Evolutionary conservation across 164 flowering plant species (phyloP), one percentile per base, ranked within the genome.

Genomic region (Litsea cubeba): DNA sequence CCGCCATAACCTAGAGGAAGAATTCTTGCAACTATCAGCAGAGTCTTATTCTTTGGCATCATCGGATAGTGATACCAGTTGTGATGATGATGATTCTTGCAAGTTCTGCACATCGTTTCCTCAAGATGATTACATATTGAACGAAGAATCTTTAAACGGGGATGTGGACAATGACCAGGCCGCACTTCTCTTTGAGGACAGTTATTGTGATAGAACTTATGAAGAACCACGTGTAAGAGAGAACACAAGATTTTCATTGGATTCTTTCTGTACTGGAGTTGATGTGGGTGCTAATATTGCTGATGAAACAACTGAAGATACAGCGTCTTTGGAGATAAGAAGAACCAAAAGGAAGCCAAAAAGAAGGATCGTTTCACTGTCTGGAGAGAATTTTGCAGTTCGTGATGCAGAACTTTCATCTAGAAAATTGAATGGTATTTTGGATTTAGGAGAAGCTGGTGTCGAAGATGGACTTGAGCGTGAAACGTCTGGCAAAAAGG

Each of bases 1-100:
- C n/a, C 96, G 97, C 58, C 90, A 91, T 22, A 85, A 86, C 76
- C 79, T 93, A 64, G 97, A 88, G 77, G 96, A 93, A 80, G 98
- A 95, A 79, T 81, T 88, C 79, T 70, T 92, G 85, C 96, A 92
- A 83, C 81, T 90, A 12, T 90, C 99, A 71, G 94, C 93, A 22
- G 95, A 90, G 10, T 91, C 98, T 30, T 88, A 78, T 79, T 91
- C 96, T 23, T 87, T 83, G 70, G 89, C 84, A 57, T 93, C 97
- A 63, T 89, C 97, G 74, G 95, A 92, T 72, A 93, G 93, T 80
- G 78, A 88, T 80, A 89, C 93, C 35, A 93, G 97, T 80, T 74
- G 79, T 82, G 92, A 82, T 70, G 89, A 83, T 71, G 88, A 86
- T 62, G 91, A 88, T 71, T 70, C 69, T 49, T 75, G 75, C 75